A percentile compares a stretch with the other conserved stretches of the same genome.
Conservation (phyloP, 768 basidiomycete genomes). For the Pholiota microspora region DNA sequence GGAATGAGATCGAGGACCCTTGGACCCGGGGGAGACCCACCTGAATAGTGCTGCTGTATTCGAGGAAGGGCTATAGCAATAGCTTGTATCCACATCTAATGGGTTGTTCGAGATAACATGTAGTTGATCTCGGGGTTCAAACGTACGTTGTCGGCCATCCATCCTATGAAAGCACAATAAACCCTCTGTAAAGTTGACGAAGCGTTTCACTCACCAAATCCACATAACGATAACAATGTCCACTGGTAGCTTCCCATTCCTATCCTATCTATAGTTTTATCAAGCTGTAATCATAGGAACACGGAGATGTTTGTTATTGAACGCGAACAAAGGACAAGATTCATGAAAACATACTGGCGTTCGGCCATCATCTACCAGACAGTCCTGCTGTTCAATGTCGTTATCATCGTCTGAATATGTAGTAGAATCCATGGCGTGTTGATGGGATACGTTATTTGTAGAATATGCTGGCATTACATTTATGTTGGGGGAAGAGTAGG, state of each 20-base stretch:
- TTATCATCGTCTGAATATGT: constrained; percentile 31
- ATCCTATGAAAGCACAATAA: constrained; percentile 47
- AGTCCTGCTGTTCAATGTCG: constrained; percentile 34
- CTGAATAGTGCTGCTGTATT: constrained; percentile 84
- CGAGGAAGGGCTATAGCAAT: constrained; percentile 94
- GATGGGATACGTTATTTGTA: background rate
- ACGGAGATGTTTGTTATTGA: constrained; percentile 1
- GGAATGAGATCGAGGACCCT: background rate
- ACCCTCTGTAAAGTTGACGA: background rate
- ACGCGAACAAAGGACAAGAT: background rate
- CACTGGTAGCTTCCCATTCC: constrained; percentile 92
- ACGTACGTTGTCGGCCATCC: constrained; percentile 90
- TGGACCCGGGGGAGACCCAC: constrained; percentile 34
- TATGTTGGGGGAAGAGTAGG: background rate
- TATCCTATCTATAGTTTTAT: constrained; percentile 86
- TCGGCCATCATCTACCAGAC: constrained; percentile 38
- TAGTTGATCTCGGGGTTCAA: constrained; percentile 18
- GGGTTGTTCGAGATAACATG: background rate
- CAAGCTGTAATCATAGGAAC: constrained; percentile 39
- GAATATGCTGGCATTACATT: constrained; percentile 1
- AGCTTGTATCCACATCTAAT: constrained; percentile 91
- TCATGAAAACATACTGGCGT: constrained; percentile 43
- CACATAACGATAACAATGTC: constrained; percentile 80
- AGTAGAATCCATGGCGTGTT: background rate
- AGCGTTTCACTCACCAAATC: constrained; percentile 63